These are phyloP conservation scores for Neurospora pannonica DNA, from an alignment of 495 filamentous ascomycete genomes.

Conservation along the genomic window DNA sequence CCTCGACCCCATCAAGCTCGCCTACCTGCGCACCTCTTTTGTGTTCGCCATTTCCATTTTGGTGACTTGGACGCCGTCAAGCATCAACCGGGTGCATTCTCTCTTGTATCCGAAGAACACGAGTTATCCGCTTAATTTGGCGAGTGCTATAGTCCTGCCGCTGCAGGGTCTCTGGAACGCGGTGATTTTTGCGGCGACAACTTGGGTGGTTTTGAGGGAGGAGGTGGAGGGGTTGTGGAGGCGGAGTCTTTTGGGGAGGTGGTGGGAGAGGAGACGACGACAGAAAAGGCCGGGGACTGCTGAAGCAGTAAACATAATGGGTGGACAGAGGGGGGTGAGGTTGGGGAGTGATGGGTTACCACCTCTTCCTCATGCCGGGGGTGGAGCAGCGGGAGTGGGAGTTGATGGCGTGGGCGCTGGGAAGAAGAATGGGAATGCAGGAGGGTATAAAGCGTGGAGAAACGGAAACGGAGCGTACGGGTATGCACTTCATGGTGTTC, in stretches of 20 bases:
- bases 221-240: slow-evolving; percentile 12
- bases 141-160: slow-evolving; percentile 65
- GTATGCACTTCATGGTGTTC: neutral
- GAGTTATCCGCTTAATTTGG: slow-evolving; percentile 59
- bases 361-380: neutral
- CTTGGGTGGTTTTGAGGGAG: slow-evolving; percentile 24
- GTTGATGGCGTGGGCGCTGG: neutral
- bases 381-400: too few relatives aligned
- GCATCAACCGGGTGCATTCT: slow-evolving; percentile 66
- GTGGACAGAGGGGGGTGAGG: neutral
- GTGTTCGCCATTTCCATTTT: slow-evolving; percentile 71
- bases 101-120: slow-evolving; percentile 46
- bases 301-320: neutral
- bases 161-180: slow-evolving; percentile 81
- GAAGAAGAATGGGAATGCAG: neutral
- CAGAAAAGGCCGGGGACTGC: neutral
- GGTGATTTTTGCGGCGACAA: slow-evolving; percentile 64
- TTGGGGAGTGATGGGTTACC: neutral
- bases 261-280: neutral
- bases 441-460: neutral
- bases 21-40: slow-evolving; percentile 72
- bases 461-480: neutral
- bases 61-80: slow-evolving; percentile 77
- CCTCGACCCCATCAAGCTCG: slow-evolving; percentile 55
- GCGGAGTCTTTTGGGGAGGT: neutral